Evolutionary conservation across 2,329 filamentous ascomycete genomes (phyloP), one percentile per base, ranked within the genome.

Genomic region (Bipolaris victoriae): DNA sequence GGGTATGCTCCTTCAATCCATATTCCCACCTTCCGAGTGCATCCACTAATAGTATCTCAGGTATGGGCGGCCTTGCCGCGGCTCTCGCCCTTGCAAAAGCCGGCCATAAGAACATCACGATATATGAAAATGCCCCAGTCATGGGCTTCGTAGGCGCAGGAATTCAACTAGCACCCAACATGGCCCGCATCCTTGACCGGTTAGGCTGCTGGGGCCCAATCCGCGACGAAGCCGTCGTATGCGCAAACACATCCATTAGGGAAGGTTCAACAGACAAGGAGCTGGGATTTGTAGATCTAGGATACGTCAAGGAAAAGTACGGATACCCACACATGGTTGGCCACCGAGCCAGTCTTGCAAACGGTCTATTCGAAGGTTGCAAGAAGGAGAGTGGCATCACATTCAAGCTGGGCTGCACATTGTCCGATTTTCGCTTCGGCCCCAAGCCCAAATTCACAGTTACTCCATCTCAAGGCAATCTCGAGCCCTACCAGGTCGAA

Each of bases 71-170:
- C 26, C 80, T 94, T 26, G 86, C 88, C 55, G 83, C 82, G 49
- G 90, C 90, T 6, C 82, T 94, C 35, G 85, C 90, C 11, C 83
- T 94, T 35, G 90, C 90, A 39, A 89, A 89, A 77, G 86, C 88
- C 66, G 91, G 90, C 7, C 93, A 94, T 77, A 85, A 81, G 62
- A 80, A 89, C 55, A 88, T 94, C 68, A 81, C 88, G 52, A 85
- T 94, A 49, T 94, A 87, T 73, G 91, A 94, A 73, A 84, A 83
- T 35, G 90, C 90, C 0, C 85, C 88, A 4, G 84, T 86, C 63
- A 82, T 94, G 3, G 90, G 90, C 5, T 94, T 94, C 67, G 90
- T 94, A 1, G 91, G 91, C 22, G 91, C 91, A 1, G 91, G 91
- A 5, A 94, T 95, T 63, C 91, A 96, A 73, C 82, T 94, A 56